A percentile compares a stretch with the other conserved stretches of the same genome.
Evolutionary conservation across 306 rosid genomes (phyloP).

Genomic region (Alnus rubra): DNA sequence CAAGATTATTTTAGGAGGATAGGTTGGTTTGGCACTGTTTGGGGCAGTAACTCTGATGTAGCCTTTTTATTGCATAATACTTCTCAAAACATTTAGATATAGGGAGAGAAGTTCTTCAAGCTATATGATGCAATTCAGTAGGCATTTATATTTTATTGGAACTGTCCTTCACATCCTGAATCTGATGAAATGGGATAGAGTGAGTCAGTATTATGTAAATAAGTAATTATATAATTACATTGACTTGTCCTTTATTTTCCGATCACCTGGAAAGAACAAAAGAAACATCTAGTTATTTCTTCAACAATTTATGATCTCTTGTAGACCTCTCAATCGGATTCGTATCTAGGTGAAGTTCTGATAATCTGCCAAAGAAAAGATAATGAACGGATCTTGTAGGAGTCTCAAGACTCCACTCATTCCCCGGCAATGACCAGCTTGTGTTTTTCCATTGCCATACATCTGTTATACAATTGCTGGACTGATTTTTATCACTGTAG

Average conservation of each 20-base stretch:
- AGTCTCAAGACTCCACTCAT: neutral
- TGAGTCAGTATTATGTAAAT: too few relatives aligned
- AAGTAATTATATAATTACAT: too few relatives aligned
- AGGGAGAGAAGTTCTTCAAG: neutral
- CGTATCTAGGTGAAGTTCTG: too few relatives aligned
- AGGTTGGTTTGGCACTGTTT: neutral
- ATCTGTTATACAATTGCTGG: slow-evolving; percentile 8
- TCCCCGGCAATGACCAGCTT: neutral
- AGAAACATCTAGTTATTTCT: too few relatives aligned
- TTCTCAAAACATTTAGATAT: neutral
- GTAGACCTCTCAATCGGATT: too few relatives aligned
- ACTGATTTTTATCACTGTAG: slow-evolving; percentile 1
- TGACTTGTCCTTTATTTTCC: too few relatives aligned
- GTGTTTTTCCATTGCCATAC: neutral
- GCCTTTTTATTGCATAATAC: neutral
- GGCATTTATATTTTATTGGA: neutral
- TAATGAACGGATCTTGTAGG: too few relatives aligned
- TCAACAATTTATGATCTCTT: too few relatives aligned
- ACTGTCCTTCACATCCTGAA: too few relatives aligned
- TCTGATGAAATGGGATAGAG: too few relatives aligned
- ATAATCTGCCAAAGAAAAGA: too few relatives aligned
- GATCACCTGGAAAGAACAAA: too few relatives aligned
- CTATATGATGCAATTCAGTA: neutral
- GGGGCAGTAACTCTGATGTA: neutral
- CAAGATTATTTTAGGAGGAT: neutral